These are phyloP conservation scores for Malassezia slooffiae DNA, from an alignment of 1,284 basidiomycete genomes.

Conservation along the genomic window DNA sequence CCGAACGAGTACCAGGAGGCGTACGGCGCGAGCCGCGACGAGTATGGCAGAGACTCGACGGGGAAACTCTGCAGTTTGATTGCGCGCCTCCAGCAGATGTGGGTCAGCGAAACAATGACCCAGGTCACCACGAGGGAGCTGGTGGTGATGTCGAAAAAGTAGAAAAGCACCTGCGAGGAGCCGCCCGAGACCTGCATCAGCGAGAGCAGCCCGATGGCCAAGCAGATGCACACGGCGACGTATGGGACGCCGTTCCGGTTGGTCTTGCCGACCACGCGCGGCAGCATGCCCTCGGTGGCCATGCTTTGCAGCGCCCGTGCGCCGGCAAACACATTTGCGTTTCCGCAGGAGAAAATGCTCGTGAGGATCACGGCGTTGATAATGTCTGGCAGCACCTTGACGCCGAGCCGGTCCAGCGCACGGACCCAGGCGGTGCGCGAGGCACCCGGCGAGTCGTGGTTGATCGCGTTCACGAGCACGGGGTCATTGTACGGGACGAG, in stretches of 20 bases:
- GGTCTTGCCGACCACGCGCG: constrained; percentile 59
- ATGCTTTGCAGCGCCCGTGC: constrained; percentile 66
- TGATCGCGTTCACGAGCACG: constrained; percentile 11
- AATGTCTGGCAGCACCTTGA: constrained; percentile 47
- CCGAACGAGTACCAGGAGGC: constrained; percentile 25
- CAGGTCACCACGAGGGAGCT: constrained; percentile 65
- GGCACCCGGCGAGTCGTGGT: constrained; percentile 17
- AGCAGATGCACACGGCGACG: constrained; percentile 58
- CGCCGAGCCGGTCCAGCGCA: constrained; percentile 48
- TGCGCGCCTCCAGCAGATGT: constrained; percentile 62
- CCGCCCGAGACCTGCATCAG: constrained; percentile 52
- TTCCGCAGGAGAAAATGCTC: constrained; percentile 75
- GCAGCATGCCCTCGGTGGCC: constrained; percentile 64
- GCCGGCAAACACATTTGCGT: constrained; percentile 68
- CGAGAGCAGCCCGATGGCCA: constrained; percentile 58
- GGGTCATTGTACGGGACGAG: constrained; percentile 32
- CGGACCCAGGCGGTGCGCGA: constrained; percentile 43
- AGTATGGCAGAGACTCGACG: constrained; percentile 52
- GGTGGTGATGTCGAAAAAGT: constrained; percentile 55
- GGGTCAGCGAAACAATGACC: constrained; percentile 67
- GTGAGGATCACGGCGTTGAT: constrained; percentile 70
- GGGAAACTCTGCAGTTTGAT: constrained; percentile 55
- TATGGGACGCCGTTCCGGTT: constrained; percentile 65
- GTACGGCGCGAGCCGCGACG: constrained; percentile 46
- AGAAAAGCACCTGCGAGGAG: constrained; percentile 55